Conservation (phyloP, 768 basidiomycete species). For the Tylopilus sp. region DNA sequence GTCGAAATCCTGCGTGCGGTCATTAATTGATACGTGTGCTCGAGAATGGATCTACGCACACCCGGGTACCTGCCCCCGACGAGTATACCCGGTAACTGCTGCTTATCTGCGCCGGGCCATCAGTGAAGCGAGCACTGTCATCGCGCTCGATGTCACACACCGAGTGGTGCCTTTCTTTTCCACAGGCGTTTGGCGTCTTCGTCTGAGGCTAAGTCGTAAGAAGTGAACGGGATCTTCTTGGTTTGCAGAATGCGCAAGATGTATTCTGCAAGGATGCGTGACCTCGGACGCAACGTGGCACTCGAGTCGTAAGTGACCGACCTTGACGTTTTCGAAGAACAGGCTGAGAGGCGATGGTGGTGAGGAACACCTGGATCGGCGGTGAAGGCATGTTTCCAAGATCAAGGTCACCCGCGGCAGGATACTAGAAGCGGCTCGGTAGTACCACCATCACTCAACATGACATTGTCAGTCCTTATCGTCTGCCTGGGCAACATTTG, state of each 20-base stretch:
- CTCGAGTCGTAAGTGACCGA: slow-evolving; percentile 22
- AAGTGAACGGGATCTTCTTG: slow-evolving; percentile 79
- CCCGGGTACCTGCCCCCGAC: slow-evolving; percentile 75
- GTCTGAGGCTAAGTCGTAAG: slow-evolving; percentile 84
- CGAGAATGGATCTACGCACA: slow-evolving; percentile 41
- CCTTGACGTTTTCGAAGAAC: slow-evolving; percentile 79
- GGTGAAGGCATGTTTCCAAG: slow-evolving; percentile 64
- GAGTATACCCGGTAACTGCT: slow-evolving; percentile 80
- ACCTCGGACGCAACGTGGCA: neutral
- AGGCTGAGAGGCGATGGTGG: slow-evolving; percentile 84
- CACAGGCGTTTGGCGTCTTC: slow-evolving; percentile 76
- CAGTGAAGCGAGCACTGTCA: neutral
- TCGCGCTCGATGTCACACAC: slow-evolving; percentile 33
- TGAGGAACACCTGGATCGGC: slow-evolving; percentile 75
- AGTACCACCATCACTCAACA: neutral
- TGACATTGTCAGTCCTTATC: slow-evolving; percentile 56
- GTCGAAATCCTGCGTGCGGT: slow-evolving; percentile 51
- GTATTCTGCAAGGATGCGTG: slow-evolving; percentile 52
- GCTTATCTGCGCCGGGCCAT: slow-evolving; percentile 54
- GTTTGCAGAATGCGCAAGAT: slow-evolving; percentile 78
- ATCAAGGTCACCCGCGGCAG: too few relatives aligned
- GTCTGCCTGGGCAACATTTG: slow-evolving; percentile 87
- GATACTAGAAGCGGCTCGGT: too few relatives aligned
- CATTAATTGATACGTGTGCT: neutral
- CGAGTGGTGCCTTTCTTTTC: slow-evolving; percentile 74